Evolutionary conservation across 2,329 filamentous ascomycete genomes (phyloP), one percentile per base, ranked within the genome.

Genomic region (Cercospora citrullina): DNA sequence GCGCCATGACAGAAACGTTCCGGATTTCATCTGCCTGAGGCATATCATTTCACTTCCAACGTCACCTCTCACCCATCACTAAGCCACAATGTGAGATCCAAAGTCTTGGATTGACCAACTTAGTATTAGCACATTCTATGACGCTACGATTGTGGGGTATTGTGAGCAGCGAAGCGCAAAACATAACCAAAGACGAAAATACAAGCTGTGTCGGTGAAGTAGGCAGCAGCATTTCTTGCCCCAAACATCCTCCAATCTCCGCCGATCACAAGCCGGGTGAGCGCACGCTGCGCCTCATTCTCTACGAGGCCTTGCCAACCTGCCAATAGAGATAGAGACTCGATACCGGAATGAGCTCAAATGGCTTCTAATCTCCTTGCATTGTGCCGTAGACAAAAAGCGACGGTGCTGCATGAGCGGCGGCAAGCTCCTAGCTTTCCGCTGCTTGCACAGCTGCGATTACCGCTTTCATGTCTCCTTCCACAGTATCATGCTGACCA

Each of bases 401-500:
- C 26, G 9, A 23, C 14, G 48, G 26, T 58, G 53, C 30, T 28
- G 26, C 30, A n/a, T 31, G 26, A 58, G n/a, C 16, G 26, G 26
- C 16, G 23, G 30, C 53, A 16, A 26, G 53, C 53, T 58, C 53
- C 26, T 30, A 30, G 30, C 30, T 26, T 58, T 5, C 53, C 26
- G 10, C 26, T 58, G 26, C 53, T 12, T 58, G 53, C n/a, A 58
- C 53, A 58, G 53, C 53, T 31, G 28, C 60, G n/a, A 63, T 23
- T n/a, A 30, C 60, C 26, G 60, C 45, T 21, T 63, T 63, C 39
- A 53, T 30, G 28, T 51, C 30, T n/a, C 60, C 60, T 30, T 63
- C 60, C 39, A 55, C 36, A 55, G 45, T 53, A 58, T 33, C 60
- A n/a, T 63, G 60, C 60, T 33, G 45, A 51, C 14, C 39, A 63